Evolutionary conservation across 148 eudicot genomes (phyloP).

Genomic region (Vaccinium macrocarpon): DNA sequence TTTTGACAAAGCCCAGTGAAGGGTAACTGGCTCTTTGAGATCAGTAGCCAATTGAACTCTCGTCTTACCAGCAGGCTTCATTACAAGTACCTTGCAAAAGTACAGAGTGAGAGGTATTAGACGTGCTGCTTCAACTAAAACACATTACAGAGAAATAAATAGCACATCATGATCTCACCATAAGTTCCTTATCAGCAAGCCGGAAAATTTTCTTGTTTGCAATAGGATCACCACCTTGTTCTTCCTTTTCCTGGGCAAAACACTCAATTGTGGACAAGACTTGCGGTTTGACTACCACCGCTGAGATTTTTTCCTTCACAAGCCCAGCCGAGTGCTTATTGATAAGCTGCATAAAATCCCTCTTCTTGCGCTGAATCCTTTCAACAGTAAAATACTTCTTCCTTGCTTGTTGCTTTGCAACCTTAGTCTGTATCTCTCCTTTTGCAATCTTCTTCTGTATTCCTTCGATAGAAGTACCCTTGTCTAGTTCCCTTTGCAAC

Average conservation of each 20-base stretch:
- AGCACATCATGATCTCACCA: constrained; percentile 52
- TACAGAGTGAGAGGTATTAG: constrained; percentile 9
- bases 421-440: constrained; percentile 76
- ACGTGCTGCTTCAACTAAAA: constrained; percentile 10
- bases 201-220: constrained; percentile 53
- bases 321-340: constrained; percentile 44
- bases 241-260: constrained; percentile 53
- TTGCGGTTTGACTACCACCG: constrained; percentile 39
- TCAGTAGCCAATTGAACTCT: constrained; percentile 66
- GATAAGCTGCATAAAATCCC: constrained; percentile 64
- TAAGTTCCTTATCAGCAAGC: constrained; percentile 70
- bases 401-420: constrained; percentile 53
- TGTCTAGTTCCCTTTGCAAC: constrained; percentile 67
- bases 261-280: constrained; percentile 55
- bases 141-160: background rate
- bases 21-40: constrained; percentile 59
- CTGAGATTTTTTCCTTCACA: constrained; percentile 27
- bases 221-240: constrained; percentile 38
- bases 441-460: constrained; percentile 63
- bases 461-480: constrained; percentile 63
- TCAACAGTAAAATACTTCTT: constrained; percentile 37
- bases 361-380: constrained; percentile 80
- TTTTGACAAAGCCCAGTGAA: constrained; percentile 93
- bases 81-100: constrained; percentile 62
- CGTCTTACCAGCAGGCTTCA: constrained; percentile 57